Evolutionary conservation across 2,329 filamentous ascomycete genomes (phyloP).

Genomic region (Penicillium sp.): DNA sequence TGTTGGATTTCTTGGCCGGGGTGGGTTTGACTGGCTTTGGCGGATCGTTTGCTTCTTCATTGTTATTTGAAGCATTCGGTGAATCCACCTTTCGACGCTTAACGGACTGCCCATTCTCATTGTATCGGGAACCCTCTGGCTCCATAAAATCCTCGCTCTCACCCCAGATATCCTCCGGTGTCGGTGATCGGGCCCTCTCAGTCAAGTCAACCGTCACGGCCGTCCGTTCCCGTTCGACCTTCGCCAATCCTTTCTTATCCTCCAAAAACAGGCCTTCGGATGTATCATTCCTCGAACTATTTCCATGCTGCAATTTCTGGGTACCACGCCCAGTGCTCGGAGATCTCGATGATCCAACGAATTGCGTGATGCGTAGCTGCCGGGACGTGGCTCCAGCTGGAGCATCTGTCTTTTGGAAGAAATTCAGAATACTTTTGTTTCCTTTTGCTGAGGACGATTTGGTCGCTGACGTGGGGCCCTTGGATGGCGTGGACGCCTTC

Average conservation of each 20-base stretch:
- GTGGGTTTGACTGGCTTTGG: conserved; percentile 11
- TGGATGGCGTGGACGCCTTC: conserved; percentile 37
- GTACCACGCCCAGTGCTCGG: conserved; percentile 39
- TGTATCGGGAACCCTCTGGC: conserved; percentile 34
- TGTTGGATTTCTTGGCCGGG: conserved; percentile 28
- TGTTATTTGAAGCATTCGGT: background rate
- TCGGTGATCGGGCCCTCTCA: conserved; percentile 33
- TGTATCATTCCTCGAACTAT: conserved; percentile 20
- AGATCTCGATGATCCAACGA: conserved; percentile 36
- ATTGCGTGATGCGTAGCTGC: conserved; percentile 62
- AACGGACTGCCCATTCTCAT: conserved; percentile 39
- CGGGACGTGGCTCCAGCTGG: conserved; percentile 54
- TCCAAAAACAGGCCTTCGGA: conserved; percentile 45
- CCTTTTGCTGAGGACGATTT: conserved; percentile 35
- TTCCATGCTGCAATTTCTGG: conserved; percentile 19
- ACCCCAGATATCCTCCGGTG: conserved; percentile 45
- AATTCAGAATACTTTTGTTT: conserved; percentile 73
- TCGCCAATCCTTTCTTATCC: conserved; percentile 35
- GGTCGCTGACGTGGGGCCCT: conserved; percentile 14
- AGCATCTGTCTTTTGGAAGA: conserved; percentile 73
- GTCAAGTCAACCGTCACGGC: background rate
- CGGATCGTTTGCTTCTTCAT: conserved; percentile 6
- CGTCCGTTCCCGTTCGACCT: conserved; percentile 17
- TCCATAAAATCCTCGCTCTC: conserved; percentile 30
- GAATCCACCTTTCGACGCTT: conserved; percentile 45